Percentiles rank a stretch among this genome's conserved stretches.
phyloP scores from a whole-genome alignment of 306 rosid genomes.

The Cicer arietinum region DNA sequence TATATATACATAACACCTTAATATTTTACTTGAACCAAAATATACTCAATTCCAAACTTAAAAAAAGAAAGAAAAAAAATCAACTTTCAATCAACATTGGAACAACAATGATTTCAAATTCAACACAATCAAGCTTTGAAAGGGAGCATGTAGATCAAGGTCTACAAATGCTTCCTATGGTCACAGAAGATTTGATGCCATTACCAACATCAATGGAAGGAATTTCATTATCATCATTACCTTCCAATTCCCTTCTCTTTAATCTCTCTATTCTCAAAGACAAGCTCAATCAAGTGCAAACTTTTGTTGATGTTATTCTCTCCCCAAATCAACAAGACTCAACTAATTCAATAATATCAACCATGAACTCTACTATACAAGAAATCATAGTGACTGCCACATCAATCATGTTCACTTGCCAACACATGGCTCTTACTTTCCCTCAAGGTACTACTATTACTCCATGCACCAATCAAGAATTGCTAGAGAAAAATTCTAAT shows the following conservation, averaged over 20 bases:
- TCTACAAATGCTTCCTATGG: slow-evolving; percentile 41
- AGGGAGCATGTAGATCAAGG: slow-evolving; percentile 34
- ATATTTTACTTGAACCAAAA: not conserved
- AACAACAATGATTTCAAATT: slow-evolving; percentile 54
- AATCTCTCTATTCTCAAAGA: slow-evolving; percentile 75
- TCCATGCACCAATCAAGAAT: slow-evolving; percentile 26
- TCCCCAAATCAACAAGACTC: slow-evolving; percentile 52
- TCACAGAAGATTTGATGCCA: slow-evolving; percentile 41
- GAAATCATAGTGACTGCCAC: slow-evolving; percentile 77
- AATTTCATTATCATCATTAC: slow-evolving; percentile 43
- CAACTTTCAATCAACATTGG: not conserved
- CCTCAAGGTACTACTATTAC: slow-evolving; percentile 44
- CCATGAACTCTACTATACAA: slow-evolving; percentile 66
- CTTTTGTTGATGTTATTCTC: slow-evolving; percentile 58
- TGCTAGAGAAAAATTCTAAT: not conserved
- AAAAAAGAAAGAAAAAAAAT: not conserved
- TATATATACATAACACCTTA: not conserved
- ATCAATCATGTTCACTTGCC: slow-evolving; percentile 78
- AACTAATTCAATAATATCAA: slow-evolving; percentile 48
- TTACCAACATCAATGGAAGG: slow-evolving; percentile 38
- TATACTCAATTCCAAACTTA: slow-evolving; percentile 16
- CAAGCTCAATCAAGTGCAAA: slow-evolving; percentile 63
- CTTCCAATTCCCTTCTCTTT: slow-evolving; percentile 62
- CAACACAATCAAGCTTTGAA: slow-evolving; percentile 43
- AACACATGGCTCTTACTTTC: slow-evolving; percentile 54